Evolutionary conservation across 2,329 filamentous ascomycete species (phyloP).

Genomic region (Chaetomium sp.): DNA sequence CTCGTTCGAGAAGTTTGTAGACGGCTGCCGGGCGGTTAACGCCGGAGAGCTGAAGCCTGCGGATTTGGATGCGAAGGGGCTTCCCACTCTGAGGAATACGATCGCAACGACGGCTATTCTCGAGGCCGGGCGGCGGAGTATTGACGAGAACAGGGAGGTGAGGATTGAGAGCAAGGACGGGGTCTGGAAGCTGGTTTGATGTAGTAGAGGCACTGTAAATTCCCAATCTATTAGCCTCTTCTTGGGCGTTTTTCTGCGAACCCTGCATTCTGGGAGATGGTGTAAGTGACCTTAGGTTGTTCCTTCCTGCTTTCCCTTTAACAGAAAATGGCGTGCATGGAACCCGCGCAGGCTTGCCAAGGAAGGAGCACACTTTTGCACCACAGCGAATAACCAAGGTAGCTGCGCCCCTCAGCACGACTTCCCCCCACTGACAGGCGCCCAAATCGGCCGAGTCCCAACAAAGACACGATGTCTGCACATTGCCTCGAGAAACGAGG

Average conservation of each 20-base stretch:
- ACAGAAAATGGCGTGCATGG: no score
- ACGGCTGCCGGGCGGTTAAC: conserved; percentile 79
- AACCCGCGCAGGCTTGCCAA: conserved; percentile 2
- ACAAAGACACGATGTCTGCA: neutral
- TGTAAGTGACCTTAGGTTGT: no score
- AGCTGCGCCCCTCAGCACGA: neutral
- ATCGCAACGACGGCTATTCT: conserved; percentile 90
- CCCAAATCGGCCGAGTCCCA: neutral
- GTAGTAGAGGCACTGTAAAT: neutral
- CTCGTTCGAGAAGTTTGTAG: conserved; percentile 94
- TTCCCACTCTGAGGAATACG: conserved; percentile 87
- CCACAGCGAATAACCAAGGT: no score
- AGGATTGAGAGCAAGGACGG: conserved; percentile 69
- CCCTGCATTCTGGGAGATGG: neutral
- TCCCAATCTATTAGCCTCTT: neutral
- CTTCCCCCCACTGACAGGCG: neutral
- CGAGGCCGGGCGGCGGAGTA: conserved; percentile 79
- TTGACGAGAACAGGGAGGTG: conserved; percentile 80
- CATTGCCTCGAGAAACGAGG: neutral
- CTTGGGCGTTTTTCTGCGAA: no score
- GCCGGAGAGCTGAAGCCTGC: conserved; percentile 70
- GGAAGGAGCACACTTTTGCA: neutral
- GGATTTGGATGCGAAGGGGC: conserved; percentile 75
- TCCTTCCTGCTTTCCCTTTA: no score
- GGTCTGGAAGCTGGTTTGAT: conserved; percentile 65